Evolutionary conservation across 1,139 yeast species (phyloP).

Genomic region (Taphrina deformans): DNA sequence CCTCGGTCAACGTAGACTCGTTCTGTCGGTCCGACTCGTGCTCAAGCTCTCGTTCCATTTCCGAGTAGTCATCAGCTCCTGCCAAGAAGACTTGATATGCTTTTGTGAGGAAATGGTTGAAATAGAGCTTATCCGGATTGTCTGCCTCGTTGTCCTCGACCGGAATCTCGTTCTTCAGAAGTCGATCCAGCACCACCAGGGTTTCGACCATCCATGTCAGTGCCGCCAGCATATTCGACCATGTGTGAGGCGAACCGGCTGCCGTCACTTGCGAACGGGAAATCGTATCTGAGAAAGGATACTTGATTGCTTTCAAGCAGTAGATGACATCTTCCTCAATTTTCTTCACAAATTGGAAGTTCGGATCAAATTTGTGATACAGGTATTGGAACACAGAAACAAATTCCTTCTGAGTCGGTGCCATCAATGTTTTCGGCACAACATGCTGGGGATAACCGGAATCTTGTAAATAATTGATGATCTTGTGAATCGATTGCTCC

Average conservation of each 20-base stretch:
- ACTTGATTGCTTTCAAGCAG: slow-evolving; percentile 63
- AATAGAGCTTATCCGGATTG: slow-evolving; percentile 34
- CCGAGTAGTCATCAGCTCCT: slow-evolving; percentile 61
- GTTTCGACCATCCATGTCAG: slow-evolving; percentile 42
- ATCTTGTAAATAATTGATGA: slow-evolving; percentile 60
- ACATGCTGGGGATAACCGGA: slow-evolving; percentile 70
- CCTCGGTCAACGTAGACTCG: slow-evolving; percentile 50
- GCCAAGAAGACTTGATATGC: slow-evolving; percentile 68
- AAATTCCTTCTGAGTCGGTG: slow-evolving; percentile 88
- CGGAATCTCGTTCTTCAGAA: slow-evolving; percentile 23
- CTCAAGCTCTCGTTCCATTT: slow-evolving; percentile 58
- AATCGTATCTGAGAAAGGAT: slow-evolving; percentile 72
- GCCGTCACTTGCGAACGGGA: slow-evolving; percentile 65
- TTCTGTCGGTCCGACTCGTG: slow-evolving; percentile 55
- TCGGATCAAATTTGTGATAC: slow-evolving; percentile 75
- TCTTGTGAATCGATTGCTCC: slow-evolving; percentile 44
- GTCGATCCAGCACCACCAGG: slow-evolving; percentile 32
- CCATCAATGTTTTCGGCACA: slow-evolving; percentile 62
- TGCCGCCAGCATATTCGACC: slow-evolving; percentile 78
- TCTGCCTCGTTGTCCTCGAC: slow-evolving; percentile 30
- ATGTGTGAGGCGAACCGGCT: slow-evolving; percentile 86
- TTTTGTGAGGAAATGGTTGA: slow-evolving; percentile 59
- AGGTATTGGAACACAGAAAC: slow-evolving; percentile 75
- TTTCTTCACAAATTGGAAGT: slow-evolving; percentile 64
- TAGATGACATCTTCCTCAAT: slow-evolving; percentile 76